phyloP scores from a whole-genome alignment of 2,329 filamentous ascomycete genomes.

The Monosporascus sp. region DNA sequence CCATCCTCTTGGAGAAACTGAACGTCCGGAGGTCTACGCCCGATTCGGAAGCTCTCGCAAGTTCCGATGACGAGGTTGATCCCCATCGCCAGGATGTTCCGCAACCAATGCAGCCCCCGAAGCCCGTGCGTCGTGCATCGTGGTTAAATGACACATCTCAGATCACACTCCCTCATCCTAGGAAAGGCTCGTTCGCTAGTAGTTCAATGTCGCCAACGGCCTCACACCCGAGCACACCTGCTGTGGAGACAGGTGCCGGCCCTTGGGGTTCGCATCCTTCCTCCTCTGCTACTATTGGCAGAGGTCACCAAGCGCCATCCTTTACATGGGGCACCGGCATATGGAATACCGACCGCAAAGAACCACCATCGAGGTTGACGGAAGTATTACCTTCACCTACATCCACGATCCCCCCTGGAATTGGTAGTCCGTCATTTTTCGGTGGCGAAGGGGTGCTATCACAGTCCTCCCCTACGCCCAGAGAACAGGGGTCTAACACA shows the following conservation, averaged over 20 bases:
- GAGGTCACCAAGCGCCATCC: constrained; percentile 39
- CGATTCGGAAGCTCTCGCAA: constrained; percentile 88
- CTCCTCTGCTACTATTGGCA: constrained; percentile 42
- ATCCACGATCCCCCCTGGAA: constrained; percentile 47
- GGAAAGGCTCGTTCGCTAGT: constrained; percentile 74
- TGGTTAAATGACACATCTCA: constrained; percentile 83
- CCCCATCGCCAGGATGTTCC: constrained; percentile 51
- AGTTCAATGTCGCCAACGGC: constrained; percentile 72
- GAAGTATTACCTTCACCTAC: constrained; percentile 75
- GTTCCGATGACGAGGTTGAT: constrained; percentile 88
- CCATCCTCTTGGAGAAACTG: constrained; percentile 68
- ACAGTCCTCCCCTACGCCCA: constrained; percentile 47
- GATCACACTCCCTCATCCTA: constrained; percentile 49
- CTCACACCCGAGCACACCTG: constrained; percentile 77
- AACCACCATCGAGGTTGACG: constrained; percentile 66
- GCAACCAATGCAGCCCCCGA: constrained; percentile 47
- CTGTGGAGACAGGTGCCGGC: constrained; percentile 54
- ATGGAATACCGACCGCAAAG: constrained; percentile 76
- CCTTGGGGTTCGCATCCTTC: constrained; percentile 52
- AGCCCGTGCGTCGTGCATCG: constrained; percentile 67
- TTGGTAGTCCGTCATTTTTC: constrained; percentile 40
- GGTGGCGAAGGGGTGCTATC: constrained; percentile 38
- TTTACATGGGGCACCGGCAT: constrained; percentile 79
- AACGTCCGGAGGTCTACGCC: constrained; percentile 80
- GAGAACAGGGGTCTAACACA: constrained; percentile 49